These are phyloP conservation scores for Apiospora hydei DNA, from an alignment of 2,329 filamentous ascomycete genomes.

Conservation along the genomic window DNA sequence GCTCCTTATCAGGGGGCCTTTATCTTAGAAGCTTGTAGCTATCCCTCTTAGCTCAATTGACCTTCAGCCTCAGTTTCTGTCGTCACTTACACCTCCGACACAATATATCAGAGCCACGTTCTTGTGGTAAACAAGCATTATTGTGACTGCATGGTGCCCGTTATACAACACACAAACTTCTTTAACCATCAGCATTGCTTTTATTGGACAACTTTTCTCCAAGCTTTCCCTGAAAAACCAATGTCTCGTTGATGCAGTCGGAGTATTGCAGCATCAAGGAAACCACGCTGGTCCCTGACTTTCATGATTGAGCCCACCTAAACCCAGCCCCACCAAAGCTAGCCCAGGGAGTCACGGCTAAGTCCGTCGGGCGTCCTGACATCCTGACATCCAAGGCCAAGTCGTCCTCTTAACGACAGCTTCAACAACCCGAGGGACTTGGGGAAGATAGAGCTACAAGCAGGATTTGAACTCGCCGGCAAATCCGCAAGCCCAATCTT, in stretches of 20 bases:
- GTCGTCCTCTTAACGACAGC: not conserved
- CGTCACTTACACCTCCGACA: not conserved
- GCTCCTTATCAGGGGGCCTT: conserved; percentile 6
- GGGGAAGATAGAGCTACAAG: not conserved
- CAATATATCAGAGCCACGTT: not conserved
- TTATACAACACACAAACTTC: not conserved
- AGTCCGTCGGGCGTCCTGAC: not conserved
- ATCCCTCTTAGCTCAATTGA: not conserved
- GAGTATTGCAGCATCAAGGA: not conserved
- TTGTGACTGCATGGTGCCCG: not conserved
- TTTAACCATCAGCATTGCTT: not conserved
- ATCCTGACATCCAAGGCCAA: not conserved
- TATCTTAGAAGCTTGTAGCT: not conserved
- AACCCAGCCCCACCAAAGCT: not conserved
- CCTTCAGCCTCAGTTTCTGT: not conserved
- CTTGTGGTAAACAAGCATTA: not conserved
- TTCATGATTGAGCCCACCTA: not conserved
- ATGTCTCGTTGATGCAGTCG: not conserved
- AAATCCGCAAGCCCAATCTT: not conserved
- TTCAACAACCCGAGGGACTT: not conserved
- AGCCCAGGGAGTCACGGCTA: not conserved
- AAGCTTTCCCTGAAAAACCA: too few relatives aligned
- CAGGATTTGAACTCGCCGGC: not conserved
- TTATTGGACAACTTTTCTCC: not conserved
- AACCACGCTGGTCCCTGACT: conserved; percentile 7